Base-by-base conservation (phyloP, 495 filamentous ascomycete species). In the Penicillium roqueforti region DNA sequence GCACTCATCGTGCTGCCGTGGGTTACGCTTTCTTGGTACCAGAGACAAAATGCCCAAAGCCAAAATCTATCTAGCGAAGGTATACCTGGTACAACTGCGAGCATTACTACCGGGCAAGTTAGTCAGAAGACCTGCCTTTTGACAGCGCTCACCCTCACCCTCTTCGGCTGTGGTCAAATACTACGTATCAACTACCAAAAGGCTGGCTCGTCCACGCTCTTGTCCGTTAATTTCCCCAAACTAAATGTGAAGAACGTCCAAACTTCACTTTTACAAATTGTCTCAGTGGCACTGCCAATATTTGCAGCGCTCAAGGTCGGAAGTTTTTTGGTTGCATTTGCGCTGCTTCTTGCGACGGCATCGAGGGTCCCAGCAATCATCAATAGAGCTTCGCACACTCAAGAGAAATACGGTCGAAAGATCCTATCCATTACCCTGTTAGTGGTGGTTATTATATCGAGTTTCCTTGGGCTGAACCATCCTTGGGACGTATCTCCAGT, bases 251-350 rank as follows among this genome's bases (percentile, higher is more conserved):
- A 53, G n/a, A 59, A 47, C 0, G 64, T 40, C 4, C 51, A 56
- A 16, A 42, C 53, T 19, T 56, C 61, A 1, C 34, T 75, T 43
- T 31, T 66, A 28, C 68, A 66, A 22, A 47, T 65, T 13, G 51
- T 49, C 32, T 69, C 70, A 16, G 62, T 84, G 28, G 75, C 70
- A 19, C 57, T 85, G 19, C 83, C 83, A 0, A 77, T 82, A 53
- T 84, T 81, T 55, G 80, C 82, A 19, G 59, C 78, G 0, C 64
- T 82, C 58, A 76, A 82, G 32, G 62, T 85, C 18, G 83, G 83
- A 20, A 81, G 77, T 6, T 70, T 78, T 49, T 63, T 79, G 25
- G 77, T 79, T 9, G 77, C 77, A 7, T 69, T 84, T 28, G 52
- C 76, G 4, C 56, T 84, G 31, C 64, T 82, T 34, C 65, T 77